Percentiles rank a stretch among this genome's conserved stretches.
Conservation (phyloP, 495 filamentous ascomycete species). For the Chaetomium tenue region DNA sequence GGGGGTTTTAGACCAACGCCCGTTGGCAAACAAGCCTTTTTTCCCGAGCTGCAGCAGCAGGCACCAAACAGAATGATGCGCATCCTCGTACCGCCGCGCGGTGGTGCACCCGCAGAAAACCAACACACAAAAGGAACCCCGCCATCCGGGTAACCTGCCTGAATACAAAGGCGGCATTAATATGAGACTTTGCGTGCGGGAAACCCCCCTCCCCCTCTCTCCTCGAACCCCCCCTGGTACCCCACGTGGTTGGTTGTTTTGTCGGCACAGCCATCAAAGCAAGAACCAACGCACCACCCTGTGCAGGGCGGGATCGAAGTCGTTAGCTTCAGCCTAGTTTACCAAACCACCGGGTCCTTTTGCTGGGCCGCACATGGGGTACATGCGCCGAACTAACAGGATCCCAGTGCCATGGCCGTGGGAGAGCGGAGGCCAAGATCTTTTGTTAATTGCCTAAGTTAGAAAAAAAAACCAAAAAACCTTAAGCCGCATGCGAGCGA, state of each 20-base stretch:
- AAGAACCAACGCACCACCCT: neutral
- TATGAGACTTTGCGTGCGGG: no score
- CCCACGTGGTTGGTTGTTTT: conserved; percentile 4
- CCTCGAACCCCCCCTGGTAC: neutral
- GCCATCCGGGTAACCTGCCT: neutral
- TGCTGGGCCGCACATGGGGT: conserved; percentile 9
- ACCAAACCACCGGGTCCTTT: conserved; percentile 8
- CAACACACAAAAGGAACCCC: neutral
- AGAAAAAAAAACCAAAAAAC: no score
- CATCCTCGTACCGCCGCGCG: neutral
- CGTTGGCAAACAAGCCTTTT: conserved; percentile 1
- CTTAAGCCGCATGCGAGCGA: neutral
- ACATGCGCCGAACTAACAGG: neutral
- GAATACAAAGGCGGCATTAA: neutral
- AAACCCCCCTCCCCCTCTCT: neutral
- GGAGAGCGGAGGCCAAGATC: neutral
- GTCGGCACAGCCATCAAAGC: neutral
- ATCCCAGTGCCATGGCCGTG: conserved; percentile 10
- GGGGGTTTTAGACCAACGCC: neutral
- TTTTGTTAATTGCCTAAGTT: neutral
- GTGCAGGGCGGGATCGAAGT: conserved; percentile 3
- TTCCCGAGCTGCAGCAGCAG: conserved; percentile 1
- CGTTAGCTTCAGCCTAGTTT: conserved; percentile 10
- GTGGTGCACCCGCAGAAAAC: neutral
- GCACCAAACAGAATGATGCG: conserved; percentile 1